These are phyloP conservation scores for Batkoa obscura DNA, from an alignment of 371 early-diverging fungal species.

Conservation along the genomic window DNA sequence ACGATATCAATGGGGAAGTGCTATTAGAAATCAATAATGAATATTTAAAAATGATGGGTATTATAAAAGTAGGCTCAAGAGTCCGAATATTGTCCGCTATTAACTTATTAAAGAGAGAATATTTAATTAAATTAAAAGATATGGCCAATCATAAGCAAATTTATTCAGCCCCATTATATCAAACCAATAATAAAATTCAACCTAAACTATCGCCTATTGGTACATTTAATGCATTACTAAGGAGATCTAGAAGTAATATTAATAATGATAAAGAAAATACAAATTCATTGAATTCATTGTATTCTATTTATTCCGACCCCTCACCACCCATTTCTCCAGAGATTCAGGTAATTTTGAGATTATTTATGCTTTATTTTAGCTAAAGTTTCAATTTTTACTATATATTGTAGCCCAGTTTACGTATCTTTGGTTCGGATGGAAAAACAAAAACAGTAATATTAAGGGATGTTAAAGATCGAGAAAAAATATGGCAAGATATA, in stretches of 20 bases:
- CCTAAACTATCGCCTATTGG: not conserved
- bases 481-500: slow-evolving; percentile 31
- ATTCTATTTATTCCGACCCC: not conserved
- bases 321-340: not conserved
- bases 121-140: not conserved
- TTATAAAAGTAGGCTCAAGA: slow-evolving; percentile 66
- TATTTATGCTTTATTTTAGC: not conserved
- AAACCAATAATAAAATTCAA: not conserved
- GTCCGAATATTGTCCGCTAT: slow-evolving; percentile 57
- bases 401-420: slow-evolving; percentile 31
- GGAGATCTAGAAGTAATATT: not conserved
- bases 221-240: not conserved
- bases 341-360: not conserved
- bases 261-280: not conserved
- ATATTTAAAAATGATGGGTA: slow-evolving; percentile 60
- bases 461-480: slow-evolving; percentile 28
- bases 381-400: not conserved
- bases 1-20: slow-evolving; percentile 59
- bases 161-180: not conserved
- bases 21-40: slow-evolving; percentile 65
- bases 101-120: slow-evolving; percentile 30
- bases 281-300: not conserved
- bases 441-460: slow-evolving; percentile 43
- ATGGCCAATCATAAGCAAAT: not conserved
- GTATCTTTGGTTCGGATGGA: slow-evolving; percentile 43